Conservation (phyloP, 2,329 filamentous ascomycete genomes). For the Harringtonia lauricola region DNA sequence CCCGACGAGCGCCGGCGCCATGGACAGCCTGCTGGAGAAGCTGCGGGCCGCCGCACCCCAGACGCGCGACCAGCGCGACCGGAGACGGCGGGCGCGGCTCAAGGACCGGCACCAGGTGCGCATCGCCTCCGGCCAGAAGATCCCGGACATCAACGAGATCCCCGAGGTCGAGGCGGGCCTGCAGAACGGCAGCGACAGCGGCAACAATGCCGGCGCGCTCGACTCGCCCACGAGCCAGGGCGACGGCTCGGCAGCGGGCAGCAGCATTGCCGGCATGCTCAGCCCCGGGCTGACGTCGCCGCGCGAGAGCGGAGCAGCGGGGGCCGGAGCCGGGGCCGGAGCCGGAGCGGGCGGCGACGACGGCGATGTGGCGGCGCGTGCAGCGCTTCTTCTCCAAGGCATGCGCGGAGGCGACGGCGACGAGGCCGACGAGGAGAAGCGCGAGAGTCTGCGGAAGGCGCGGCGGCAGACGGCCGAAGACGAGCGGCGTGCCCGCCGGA, state of each 20-base stretch:
- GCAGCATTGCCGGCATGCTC: conserved; percentile 38
- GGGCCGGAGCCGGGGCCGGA: conserved; percentile 70
- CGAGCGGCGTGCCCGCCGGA: conserved; percentile 56
- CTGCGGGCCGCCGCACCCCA: conserved; percentile 86
- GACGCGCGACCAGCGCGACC: conserved; percentile 77
- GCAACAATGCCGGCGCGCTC: conserved; percentile 21
- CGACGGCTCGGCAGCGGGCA: conserved; percentile 19
- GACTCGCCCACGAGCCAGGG: conserved; percentile 7
- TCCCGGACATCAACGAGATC: conserved; percentile 61
- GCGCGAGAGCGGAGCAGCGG: conserved; percentile 41
- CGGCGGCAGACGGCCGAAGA: conserved; percentile 67
- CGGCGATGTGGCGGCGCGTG: conserved; percentile 75
- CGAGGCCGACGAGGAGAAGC: conserved; percentile 39
- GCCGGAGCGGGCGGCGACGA: conserved; percentile 61
- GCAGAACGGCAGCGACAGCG: conserved; percentile 8
- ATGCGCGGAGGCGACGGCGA: conserved; percentile 56
- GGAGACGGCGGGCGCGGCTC: conserved; percentile 72
- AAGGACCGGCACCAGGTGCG: conserved; percentile 88
- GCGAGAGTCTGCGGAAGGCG: conserved; percentile 49
- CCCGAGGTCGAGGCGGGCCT: conserved; percentile 38
- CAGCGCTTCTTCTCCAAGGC: conserved; percentile 73
- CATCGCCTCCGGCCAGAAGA: conserved; percentile 77
- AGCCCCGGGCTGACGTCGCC: conserved; percentile 39
- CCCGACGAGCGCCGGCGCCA: conserved; percentile 72
- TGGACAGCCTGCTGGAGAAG: conserved; percentile 94